phyloP scores from a whole-genome alignment of 2,329 filamentous ascomycete genomes.

The Coleophoma eucalyptorum region DNA sequence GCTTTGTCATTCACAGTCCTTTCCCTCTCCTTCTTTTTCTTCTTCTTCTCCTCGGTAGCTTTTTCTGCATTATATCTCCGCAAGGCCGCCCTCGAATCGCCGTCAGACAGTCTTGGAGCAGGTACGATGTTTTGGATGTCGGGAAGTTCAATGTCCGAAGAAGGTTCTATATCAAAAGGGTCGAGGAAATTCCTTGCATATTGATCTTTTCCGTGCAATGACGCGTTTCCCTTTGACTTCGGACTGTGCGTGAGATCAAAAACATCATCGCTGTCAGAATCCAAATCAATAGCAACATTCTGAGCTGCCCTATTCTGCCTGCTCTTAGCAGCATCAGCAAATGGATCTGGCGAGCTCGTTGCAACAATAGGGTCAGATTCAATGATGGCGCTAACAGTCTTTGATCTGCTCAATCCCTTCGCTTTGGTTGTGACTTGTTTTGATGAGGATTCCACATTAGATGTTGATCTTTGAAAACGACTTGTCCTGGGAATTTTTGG shows the following conservation, averaged over 20 bases:
- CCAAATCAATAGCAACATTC: conserved; percentile 6
- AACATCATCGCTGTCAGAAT: conserved; percentile 8
- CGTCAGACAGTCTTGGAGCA: background rate
- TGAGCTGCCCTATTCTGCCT: conserved; percentile 9
- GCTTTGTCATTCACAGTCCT: conserved; percentile 7
- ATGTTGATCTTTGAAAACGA: conserved; percentile 17
- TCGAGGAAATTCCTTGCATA: background rate
- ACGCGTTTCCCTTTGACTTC: background rate
- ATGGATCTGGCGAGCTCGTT: conserved; percentile 24
- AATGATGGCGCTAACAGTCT: conserved; percentile 21
- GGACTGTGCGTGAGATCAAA: conserved; percentile 1
- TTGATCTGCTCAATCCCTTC: conserved; percentile 29
- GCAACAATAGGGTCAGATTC: conserved; percentile 20
- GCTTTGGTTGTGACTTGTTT: conserved; percentile 12
- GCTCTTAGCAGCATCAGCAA: conserved; percentile 11
- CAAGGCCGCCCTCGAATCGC: conserved; percentile 4
- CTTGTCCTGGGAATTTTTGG: conserved; percentile 4
- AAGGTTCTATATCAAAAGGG: conserved; percentile 1
- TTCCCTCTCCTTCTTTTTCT: background rate
- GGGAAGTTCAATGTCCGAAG: conserved; percentile 14
- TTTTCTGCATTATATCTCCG: conserved; percentile 7
- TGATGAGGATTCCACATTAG: conserved; percentile 32
- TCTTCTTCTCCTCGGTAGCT: conserved; percentile 6
- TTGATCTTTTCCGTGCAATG: background rate
- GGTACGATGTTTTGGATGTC: conserved; percentile 6